Evolutionary conservation across 495 filamentous ascomycete species (phyloP).

Genomic region (Bathelium albidoporum): DNA sequence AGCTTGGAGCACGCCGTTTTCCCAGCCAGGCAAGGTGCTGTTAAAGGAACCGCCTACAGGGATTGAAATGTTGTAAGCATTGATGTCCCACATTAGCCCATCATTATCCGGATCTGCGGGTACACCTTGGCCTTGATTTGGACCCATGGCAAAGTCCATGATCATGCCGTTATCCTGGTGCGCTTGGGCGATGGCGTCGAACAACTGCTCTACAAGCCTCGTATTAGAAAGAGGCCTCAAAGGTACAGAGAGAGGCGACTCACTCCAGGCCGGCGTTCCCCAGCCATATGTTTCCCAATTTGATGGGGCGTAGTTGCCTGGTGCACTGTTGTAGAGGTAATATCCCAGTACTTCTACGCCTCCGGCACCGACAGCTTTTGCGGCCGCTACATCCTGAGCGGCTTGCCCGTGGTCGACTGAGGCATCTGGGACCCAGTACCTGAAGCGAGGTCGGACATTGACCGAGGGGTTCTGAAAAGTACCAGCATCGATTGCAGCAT

Average conservation of each 20-base stretch:
- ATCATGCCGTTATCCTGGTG: slow-evolving; percentile 32
- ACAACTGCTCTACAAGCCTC: slow-evolving; percentile 16
- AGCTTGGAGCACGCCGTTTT: slow-evolving; percentile 3
- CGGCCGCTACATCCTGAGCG: slow-evolving; percentile 28
- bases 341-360: slow-evolving; percentile 36
- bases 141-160: slow-evolving; percentile 41
- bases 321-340: slow-evolving; percentile 32
- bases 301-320: slow-evolving; percentile 1
- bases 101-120: slow-evolving; percentile 29
- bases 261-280: slow-evolving; percentile 35
- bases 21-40: slow-evolving; percentile 34
- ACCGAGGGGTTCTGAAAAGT: slow-evolving; percentile 15
- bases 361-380: slow-evolving; percentile 31
- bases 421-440: slow-evolving; percentile 34
- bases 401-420: slow-evolving; percentile 28
- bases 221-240: not conserved
- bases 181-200: slow-evolving; percentile 31
- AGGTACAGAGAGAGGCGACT: not conserved
- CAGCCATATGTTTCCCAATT: slow-evolving; percentile 42
- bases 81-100: slow-evolving; percentile 34
- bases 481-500: slow-evolving; percentile 12
- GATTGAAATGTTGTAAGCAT: slow-evolving; percentile 23
- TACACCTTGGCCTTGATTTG: slow-evolving; percentile 42
- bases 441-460: slow-evolving; percentile 10
- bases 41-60: slow-evolving; percentile 24